Evolutionary conservation across 805 yeast genomes (phyloP), one percentile per base, ranked within the genome.

Genomic region (Candida manassasensis): DNA sequence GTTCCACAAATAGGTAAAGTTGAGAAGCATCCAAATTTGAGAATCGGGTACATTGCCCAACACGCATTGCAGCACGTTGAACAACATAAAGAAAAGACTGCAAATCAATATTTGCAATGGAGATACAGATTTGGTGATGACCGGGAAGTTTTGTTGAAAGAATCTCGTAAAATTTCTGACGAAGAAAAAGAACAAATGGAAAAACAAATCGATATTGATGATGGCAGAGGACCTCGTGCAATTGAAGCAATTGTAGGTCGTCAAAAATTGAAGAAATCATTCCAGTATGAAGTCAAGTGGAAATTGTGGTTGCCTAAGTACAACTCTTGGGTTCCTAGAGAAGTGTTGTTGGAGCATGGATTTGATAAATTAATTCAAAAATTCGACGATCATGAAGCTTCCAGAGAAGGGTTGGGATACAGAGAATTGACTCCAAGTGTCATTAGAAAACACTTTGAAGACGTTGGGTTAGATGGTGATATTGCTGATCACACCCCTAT

Each of bases 41-140:
- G 98, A 73, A 87, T 90, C 51, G 98, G 97, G 41, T 90, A 90
- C 69, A 93, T 90, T 70, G 97, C 97, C 14, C 98, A 90, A 71
- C 97, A 90, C 54, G 97, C 98, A 22, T 77, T 90, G 58, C 96
- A 88, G 64, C 97, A 90, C 56, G 97, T 90, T 41, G 95, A 93
- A 60, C 81, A 83, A 69, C 98, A 90, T 67, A 87, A 89, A 67
- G 98, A 90, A 62, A 88, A 88, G 69, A 90, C 97, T 11, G 96
- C 98, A 32, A 90, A 89, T 57, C 97, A 90, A 70, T 90, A 90
- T 62, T 73, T 90, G 59, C 97, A 93, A 69, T 90, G 98, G 98
- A 81, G 98, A 70, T 90, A 90, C 63, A 79, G 86, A 61, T 85
- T 89, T 51, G 98, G 98, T 60, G 97, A 93, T 57, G 98, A 90